A percentile compares a stretch with the other conserved stretches of the same genome.
phyloP scores from a whole-genome alignment of 441 rosid species.

The Erysimum pusillum region DNA sequence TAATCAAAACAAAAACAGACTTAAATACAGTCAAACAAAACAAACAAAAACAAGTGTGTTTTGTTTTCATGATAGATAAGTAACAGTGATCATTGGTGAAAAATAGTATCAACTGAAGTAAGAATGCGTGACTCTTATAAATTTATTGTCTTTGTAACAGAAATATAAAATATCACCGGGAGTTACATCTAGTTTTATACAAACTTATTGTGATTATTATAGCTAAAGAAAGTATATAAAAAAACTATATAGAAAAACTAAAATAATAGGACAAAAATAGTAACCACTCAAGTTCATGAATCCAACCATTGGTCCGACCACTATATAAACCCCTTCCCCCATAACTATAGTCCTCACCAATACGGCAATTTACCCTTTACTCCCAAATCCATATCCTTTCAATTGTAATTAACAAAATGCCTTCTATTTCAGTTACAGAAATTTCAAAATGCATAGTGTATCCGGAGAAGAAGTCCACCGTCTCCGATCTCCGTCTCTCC shows the following conservation, averaged over 20 bases:
- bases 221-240: neutral
- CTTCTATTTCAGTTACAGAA: conserved; percentile 54
- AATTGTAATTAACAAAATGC: conserved; percentile 52
- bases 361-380: neutral
- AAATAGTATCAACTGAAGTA: neutral
- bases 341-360: conserved; percentile 23
- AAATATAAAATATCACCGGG: neutral
- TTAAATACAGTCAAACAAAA: too few relatives aligned
- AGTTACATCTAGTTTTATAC: neutral
- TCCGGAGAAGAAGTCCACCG: conserved; percentile 59
- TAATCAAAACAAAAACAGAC: too few relatives aligned
- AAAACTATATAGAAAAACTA: neutral
- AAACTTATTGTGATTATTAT: neutral
- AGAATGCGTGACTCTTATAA: neutral
- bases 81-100: neutral
- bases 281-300: conserved; percentile 62
- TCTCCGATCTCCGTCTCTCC: conserved; percentile 81
- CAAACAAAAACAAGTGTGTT: too few relatives aligned
- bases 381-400: neutral
- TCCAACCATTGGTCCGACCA: conserved; percentile 40
- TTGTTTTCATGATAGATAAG: too few relatives aligned
- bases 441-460: conserved; percentile 68
- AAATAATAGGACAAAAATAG: conserved; percentile 26
- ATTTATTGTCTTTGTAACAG: neutral
- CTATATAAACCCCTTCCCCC: conserved; percentile 56